These are phyloP conservation scores for Delonix regia DNA, from an alignment of 306 rosid genomes.

Conservation along the genomic window DNA sequence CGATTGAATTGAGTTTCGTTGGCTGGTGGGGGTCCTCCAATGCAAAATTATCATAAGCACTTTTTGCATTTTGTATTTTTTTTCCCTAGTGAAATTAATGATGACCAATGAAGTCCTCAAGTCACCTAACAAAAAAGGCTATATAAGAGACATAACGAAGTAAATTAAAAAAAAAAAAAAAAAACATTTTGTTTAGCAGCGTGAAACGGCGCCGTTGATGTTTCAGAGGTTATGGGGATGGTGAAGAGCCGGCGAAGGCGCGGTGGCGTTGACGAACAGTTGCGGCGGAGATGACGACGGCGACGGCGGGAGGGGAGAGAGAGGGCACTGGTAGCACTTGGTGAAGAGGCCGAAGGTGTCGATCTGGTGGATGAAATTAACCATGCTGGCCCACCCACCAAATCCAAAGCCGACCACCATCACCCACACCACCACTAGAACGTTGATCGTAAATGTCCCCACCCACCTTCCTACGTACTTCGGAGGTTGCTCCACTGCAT, in stretches of 20 bases:
- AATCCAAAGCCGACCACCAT: constrained; percentile 78
- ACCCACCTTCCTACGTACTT: constrained; percentile 41
- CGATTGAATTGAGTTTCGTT: too few relatives aligned
- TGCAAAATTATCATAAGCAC: too few relatives aligned
- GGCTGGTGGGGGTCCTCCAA: too few relatives aligned
- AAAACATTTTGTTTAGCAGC: neutral
- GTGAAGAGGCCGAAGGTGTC: constrained; percentile 89
- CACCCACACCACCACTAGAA: constrained; percentile 75
- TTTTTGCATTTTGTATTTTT: too few relatives aligned
- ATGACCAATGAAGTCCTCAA: neutral
- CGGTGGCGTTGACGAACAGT: neutral
- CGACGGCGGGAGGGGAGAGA: neutral
- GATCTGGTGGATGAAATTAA: constrained; percentile 74
- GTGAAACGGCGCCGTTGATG: neutral
- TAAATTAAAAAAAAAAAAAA: neutral
- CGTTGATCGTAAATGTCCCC: constrained; percentile 65
- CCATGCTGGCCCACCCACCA: constrained; percentile 39
- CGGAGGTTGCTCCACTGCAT: constrained; percentile 14
- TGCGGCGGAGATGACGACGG: neutral
- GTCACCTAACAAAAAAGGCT: neutral
- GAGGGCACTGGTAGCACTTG: constrained; percentile 77
- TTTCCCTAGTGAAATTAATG: too few relatives aligned
- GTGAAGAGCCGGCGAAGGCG: constrained; percentile 6
- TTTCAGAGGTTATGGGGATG: neutral
- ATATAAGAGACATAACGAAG: neutral